These are phyloP conservation scores for Inga laurina DNA, from an alignment of 306 rosid genomes.

Conservation along the genomic window DNA sequence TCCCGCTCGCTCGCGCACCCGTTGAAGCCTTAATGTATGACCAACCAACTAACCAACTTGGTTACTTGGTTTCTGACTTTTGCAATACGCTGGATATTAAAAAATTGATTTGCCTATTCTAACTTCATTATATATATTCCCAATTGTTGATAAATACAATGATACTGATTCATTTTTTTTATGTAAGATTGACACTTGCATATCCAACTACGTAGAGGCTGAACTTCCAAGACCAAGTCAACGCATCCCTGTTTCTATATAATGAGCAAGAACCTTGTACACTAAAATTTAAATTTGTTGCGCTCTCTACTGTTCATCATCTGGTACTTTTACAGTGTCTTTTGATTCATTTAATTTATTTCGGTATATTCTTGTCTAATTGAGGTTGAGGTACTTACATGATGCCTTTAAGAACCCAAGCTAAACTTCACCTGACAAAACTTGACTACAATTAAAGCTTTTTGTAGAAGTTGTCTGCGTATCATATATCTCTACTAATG, in stretches of 20 bases:
- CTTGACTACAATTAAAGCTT: neutral
- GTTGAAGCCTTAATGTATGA: neutral
- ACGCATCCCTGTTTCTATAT: no score
- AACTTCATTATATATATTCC: neutral
- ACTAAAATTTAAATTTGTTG: neutral
- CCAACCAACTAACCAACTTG: neutral
- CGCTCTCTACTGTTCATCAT: neutral
- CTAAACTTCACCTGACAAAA: neutral
- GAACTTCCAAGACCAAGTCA: no score
- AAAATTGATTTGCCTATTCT: neutral
- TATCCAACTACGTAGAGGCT: no score
- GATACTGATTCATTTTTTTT: no score
- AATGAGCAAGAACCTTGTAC: neutral
- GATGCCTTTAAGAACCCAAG: neutral
- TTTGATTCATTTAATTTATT: neutral
- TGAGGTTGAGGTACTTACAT: neutral
- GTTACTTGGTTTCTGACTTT: neutral
- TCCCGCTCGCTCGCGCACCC: no score
- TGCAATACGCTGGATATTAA: neutral
- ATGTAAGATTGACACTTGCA: no score
- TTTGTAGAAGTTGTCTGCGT: neutral
- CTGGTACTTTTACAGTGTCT: neutral
- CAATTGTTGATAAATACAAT: no score
- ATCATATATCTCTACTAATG: neutral
- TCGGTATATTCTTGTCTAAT: neutral